Base-by-base conservation (phyloP, 306 rosid species). In the Cucurbita moschata region DNA sequence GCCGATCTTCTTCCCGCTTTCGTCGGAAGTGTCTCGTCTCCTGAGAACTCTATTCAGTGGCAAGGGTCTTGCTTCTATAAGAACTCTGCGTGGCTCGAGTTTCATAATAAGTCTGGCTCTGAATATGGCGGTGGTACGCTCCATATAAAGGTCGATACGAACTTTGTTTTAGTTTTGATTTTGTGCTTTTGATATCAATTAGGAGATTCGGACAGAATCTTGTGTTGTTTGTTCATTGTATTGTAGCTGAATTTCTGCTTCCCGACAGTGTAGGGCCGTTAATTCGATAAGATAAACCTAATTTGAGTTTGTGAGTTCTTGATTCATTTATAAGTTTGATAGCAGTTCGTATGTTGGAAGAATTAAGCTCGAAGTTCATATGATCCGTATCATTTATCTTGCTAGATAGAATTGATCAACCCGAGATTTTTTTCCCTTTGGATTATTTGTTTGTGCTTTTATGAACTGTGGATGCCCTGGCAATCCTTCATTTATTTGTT, bases 51-150 rank as follows among this genome's bases (percentile, higher is more conserved):
- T 9, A 16, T 67, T 19, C 76, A 77, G 8, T 95, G 99, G 99
- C 82, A 91, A 52, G 99, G 96, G 6, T 84, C 97, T 5, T 95
- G 99, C 79, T 95, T 95, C 65, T 84, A 78, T 77, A 1, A 89
- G n/a, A 95, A 91, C 80, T 58, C 54, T 0, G 99, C 99, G 40
- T 91, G 99, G 97, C 67, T 95, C 83, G 97, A 84, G 67, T 86
- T 94, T 75, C 88, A 89, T 76, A 91, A 91, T 75, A 82, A 91
- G 10, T 75, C 76, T 46, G 86, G 82, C 50, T 39, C 83, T 19
- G 63, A 89, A 78, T 89, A 80, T 76, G 99, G 99, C 11, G 99
- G 99, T 51, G 99, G 99, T 30, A 91, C 97, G 40, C 96, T 95
- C 76, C 99, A 95, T 74, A 4, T 95, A 52, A 82, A 89, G 97